Percentiles rank a stretch among this genome's conserved stretches.
phyloP scores from a whole-genome alignment of 371 early-diverging fungal species.

The Funneliformis caledonium region DNA sequence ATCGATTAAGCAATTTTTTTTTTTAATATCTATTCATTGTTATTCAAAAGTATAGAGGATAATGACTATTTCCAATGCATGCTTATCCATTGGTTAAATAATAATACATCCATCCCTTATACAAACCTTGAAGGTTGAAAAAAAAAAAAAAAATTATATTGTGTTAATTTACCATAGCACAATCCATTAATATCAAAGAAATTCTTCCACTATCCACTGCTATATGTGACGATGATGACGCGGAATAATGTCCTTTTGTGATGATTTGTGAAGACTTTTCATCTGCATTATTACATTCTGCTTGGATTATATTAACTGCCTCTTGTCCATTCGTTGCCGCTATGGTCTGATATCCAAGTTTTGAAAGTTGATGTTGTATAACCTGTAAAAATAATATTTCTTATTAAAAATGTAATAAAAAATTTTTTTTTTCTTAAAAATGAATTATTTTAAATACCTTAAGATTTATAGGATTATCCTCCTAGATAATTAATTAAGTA shows the following conservation, averaged over 20 bases:
- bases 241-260: neutral
- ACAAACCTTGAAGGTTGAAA: neutral
- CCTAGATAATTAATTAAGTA: conserved; percentile 3
- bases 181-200: conserved; percentile 55
- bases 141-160: neutral
- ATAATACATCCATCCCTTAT: too few relatives aligned
- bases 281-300: neutral
- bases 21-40: too few relatives aligned
- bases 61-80: too few relatives aligned
- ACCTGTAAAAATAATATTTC: conserved; percentile 3
- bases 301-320: conserved; percentile 27
- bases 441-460: neutral
- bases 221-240: too few relatives aligned
- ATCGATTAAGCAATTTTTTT: too few relatives aligned
- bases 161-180: conserved; percentile 49
- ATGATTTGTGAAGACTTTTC: neutral
- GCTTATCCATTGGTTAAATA: too few relatives aligned
- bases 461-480: conserved; percentile 38
- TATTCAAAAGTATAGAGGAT: too few relatives aligned
- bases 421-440: neutral
- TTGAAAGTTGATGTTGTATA: conserved; percentile 34
- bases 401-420: neutral
- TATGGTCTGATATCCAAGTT: conserved; percentile 33
- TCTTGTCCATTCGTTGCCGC: conserved; percentile 37
- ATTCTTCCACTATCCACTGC: neutral